Evolutionary conservation across 2,329 filamentous ascomycete species (phyloP), one percentile per base, ranked within the genome.

Genomic region (Balansia obtecta): DNA sequence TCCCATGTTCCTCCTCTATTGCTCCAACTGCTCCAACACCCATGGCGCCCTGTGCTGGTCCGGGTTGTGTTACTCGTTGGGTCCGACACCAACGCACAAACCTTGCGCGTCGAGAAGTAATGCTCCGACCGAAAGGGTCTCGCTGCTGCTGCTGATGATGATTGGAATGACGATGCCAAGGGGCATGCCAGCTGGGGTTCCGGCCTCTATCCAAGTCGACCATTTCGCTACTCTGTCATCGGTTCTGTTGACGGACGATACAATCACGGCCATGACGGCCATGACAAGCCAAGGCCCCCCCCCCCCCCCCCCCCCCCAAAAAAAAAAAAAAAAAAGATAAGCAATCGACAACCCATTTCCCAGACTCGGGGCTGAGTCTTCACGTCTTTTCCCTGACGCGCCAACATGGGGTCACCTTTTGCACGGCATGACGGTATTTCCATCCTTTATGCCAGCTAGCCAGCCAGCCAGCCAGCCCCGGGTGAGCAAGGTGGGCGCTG

Each of bases 401-500:
- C 27, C 27, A 27, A 27, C 5, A 27, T 27, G 27, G 27, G 27
- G 27, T 6, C 5, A 27, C 27, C 34, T 37, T 37, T 12, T 37
- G 11, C 38, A n/a, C 20, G 16, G 15, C 15, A 18, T 16, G 38
- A 43, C 41, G 42, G 38, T 39, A 15, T 49, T 49, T 39, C 41
- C 47, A 44, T 49, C 32, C 32, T 45, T 39, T 34, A 42, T 34
- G 15, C 16, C n/a, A 13, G 22, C 27, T 12, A 16, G 13, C 15
- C n/a, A n/a, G n/a, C n/a, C n/a, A n/a, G n/a, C n/a, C n/a, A n/a
- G n/a, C n/a, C n/a, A n/a, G n/a, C n/a, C n/a, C 38, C 32, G 50
- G 34, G 39, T 33, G 40, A 45, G 22, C 50, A 43, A 50, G 51
- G 50, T 52, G 52, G 46, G 50, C 52, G 56, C 53, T 56, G 55